A percentile compares a stretch with the other conserved stretches of the same genome.
These are phyloP conservation scores for Podila epicladia DNA, from an alignment of 192 early-diverging fungal species.

Conservation along the genomic window DNA sequence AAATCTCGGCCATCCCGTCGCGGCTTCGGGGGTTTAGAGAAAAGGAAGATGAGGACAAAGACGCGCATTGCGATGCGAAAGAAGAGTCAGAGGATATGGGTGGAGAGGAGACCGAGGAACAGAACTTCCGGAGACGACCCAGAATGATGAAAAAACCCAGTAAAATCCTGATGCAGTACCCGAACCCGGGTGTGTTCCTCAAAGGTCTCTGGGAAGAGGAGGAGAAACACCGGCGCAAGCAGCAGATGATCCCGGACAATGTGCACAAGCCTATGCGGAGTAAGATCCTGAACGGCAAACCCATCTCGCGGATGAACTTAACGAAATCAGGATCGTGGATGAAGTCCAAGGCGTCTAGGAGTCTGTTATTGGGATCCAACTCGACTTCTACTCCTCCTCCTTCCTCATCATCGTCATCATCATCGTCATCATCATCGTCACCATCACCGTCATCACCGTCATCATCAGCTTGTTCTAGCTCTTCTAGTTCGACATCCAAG, in stretches of 20 bases:
- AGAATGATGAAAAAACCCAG: neutral
- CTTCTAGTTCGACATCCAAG: neutral
- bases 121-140: neutral
- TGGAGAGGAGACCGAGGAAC: neutral
- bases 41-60: neutral
- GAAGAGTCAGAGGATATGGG: neutral
- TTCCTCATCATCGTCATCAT: neutral
- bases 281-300: conserved; percentile 33
- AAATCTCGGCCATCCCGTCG: neutral
- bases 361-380: neutral
- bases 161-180: conserved; percentile 10
- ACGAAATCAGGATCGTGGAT: neutral
- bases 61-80: neutral
- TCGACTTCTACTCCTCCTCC: neutral
- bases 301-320: conserved; percentile 3
- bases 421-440: neutral
- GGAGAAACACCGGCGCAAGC: conserved; percentile 11
- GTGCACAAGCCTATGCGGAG: conserved; percentile 27
- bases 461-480: neutral
- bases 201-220: conserved; percentile 46
- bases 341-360: neutral
- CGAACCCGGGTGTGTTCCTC: conserved; percentile 18
- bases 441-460: neutral
- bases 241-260: conserved; percentile 47
- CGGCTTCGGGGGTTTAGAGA: neutral